Evolutionary conservation across 805 yeast genomes (phyloP).

Genomic region (Sugiyamaella marilandica): DNA sequence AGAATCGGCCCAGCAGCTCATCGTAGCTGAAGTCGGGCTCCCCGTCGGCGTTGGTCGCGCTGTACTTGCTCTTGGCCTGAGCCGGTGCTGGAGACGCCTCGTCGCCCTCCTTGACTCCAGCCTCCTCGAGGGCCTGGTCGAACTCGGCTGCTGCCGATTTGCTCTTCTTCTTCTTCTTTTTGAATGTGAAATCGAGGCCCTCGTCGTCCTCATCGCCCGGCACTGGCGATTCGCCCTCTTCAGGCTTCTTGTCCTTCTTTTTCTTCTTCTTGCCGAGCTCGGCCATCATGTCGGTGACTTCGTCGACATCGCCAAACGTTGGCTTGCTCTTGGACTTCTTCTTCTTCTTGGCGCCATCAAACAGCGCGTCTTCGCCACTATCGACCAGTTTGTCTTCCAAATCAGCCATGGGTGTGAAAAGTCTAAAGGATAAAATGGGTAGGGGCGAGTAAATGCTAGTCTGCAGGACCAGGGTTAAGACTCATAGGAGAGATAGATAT

Average conservation of each 20-base stretch:
- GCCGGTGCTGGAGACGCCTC: slow-evolving; percentile 15
- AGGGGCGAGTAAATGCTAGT: slow-evolving; percentile 1
- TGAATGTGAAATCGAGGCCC: slow-evolving; percentile 52
- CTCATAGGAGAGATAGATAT: no score
- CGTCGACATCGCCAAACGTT: slow-evolving; percentile 29
- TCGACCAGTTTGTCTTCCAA: slow-evolving; percentile 1
- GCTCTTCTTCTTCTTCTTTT: slow-evolving; percentile 40
- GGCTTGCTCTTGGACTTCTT: slow-evolving; percentile 35
- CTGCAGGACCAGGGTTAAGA: background rate
- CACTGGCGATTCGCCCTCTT: slow-evolving; percentile 38
- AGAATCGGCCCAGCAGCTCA: slow-evolving; percentile 76
- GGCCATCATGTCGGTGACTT: slow-evolving; percentile 60
- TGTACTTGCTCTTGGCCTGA: slow-evolving; percentile 31
- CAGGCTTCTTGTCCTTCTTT: slow-evolving; percentile 29
- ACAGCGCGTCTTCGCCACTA: slow-evolving; percentile 19
- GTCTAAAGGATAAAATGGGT: background rate
- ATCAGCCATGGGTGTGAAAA: background rate
- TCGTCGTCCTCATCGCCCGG: slow-evolving; percentile 44
- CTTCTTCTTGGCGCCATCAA: slow-evolving; percentile 31
- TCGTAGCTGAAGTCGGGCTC: slow-evolving; percentile 68
- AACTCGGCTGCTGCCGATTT: slow-evolving; percentile 64
- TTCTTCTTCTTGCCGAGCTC: slow-evolving; percentile 71
- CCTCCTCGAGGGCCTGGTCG: slow-evolving; percentile 83
- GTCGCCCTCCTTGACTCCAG: slow-evolving; percentile 58
- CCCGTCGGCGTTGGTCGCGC: slow-evolving; percentile 31